A percentile compares a stretch with the other conserved stretches of the same genome.
phyloP scores from a whole-genome alignment of 2,329 filamentous ascomycete species.

The Blastomyces gilchristii region DNA sequence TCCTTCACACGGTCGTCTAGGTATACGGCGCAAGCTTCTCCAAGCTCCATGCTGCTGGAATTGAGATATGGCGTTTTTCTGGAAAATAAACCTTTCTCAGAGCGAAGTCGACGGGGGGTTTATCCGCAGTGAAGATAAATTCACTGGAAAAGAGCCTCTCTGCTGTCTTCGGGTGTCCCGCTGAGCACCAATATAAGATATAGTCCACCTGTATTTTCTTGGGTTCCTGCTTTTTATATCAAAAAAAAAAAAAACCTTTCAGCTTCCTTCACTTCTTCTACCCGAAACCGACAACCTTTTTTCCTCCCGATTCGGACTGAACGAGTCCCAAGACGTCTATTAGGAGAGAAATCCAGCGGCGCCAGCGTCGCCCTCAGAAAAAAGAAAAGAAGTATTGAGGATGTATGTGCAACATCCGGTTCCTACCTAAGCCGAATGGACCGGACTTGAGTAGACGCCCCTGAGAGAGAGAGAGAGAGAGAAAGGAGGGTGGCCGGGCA shows the following conservation, averaged over 20 bases:
- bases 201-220: background rate
- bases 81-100: background rate
- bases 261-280: background rate
- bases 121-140: background rate
- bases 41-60: slow-evolving; percentile 30
- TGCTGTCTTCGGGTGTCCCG: background rate
- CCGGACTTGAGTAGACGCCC: background rate
- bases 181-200: background rate
- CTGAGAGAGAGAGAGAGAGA: no score
- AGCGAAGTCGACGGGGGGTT: background rate
- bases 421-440: background rate
- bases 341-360: slow-evolving; percentile 17
- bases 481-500: background rate
- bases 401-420: slow-evolving; percentile 22
- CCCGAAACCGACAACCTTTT: background rate
- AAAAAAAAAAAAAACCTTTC: no score
- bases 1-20: slow-evolving; percentile 37
- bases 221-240: no score
- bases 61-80: background rate
- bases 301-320: slow-evolving; percentile 6
- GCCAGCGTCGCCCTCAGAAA: slow-evolving; percentile 20
- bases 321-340: background rate
- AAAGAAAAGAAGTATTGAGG: slow-evolving; percentile 4
- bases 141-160: no score
- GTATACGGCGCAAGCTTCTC: slow-evolving; percentile 37